phyloP scores from a whole-genome alignment of 768 basidiomycete species.

The Suillus alpinus region DNA sequence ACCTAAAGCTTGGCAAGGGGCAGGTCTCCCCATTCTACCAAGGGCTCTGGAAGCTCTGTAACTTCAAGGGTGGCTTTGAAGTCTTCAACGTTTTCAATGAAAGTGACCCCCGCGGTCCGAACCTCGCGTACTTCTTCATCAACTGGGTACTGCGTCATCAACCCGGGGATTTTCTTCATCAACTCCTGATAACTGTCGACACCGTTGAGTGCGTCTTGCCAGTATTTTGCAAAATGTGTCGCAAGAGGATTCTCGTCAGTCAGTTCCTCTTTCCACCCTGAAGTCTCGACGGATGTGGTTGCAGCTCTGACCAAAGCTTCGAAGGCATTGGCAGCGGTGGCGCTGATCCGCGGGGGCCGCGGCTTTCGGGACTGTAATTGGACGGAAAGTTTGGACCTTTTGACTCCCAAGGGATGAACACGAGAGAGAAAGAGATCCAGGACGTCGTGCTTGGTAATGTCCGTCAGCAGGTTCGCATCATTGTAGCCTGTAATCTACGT shows the following conservation, averaged over 20 bases:
- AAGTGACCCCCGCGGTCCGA: conserved; percentile 47
- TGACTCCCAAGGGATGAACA: conserved; percentile 66
- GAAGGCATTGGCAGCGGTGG: conserved; percentile 61
- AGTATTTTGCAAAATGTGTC: conserved; percentile 62
- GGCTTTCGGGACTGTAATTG: conserved; percentile 76
- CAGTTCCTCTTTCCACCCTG: conserved; percentile 49
- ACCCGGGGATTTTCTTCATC: conserved; percentile 50
- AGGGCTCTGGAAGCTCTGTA: conserved; percentile 59
- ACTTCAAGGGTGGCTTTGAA: conserved; percentile 62
- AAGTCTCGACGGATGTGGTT: conserved; percentile 47
- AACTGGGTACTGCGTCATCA: conserved; percentile 57
- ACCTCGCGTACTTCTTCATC: conserved; percentile 49
- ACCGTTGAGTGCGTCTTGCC: conserved; percentile 43
- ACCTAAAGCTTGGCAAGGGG: conserved; percentile 54
- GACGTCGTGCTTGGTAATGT: conserved; percentile 74
- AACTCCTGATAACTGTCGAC: conserved; percentile 39
- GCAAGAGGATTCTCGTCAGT: conserved; percentile 56
- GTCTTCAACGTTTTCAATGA: conserved; percentile 59
- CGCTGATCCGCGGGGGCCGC: conserved; percentile 57
- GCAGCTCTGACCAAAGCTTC: conserved; percentile 47
- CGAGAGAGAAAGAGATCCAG: conserved; percentile 63
- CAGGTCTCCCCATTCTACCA: conserved; percentile 75
- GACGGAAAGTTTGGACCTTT: conserved; percentile 79
- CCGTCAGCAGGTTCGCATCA: conserved; percentile 66
- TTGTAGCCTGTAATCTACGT: conserved; percentile 48